Base-by-base conservation (phyloP, 1,139 yeast genomes). In the Candida gigantensis region DNA sequence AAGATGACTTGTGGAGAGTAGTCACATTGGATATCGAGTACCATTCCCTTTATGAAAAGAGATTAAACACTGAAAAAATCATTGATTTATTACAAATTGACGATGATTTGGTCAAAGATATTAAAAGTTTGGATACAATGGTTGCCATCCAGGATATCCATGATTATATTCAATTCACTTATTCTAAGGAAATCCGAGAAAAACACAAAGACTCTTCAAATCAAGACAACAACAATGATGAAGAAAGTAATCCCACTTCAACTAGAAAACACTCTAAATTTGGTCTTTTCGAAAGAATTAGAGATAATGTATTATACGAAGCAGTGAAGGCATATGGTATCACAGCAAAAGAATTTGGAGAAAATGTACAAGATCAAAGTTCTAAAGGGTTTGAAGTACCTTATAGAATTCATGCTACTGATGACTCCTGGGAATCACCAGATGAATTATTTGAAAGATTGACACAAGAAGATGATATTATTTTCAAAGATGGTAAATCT, bases 1-100 rank as follows among this genome's bases (percentile, higher is more conserved):
- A 88, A 62, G 92, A 87, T 58, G 97, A 90, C 57, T 68, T 92
- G 44, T 94, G 98, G 98, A 78, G 92, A 55, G 82, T 90, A 45
- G 84, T 88, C 8, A 83, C 79, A 47, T 73, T 89, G 36, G 97
- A 92, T 57, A 75, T 89, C 47, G 97, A 88, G 51, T 92, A 81
- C 60, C 97, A 90, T 55, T 84, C 96, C 7, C 67, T 90, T 32
- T 72, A 85, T 42, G 89, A 85, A 49, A 90, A 89, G 65, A 77
- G 84, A 56, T 69, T 74, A 38, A 75, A 82, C 29, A 78, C 84
- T 21, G 74, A 74, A 46, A 75, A 73, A 37, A 65, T 87, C 39
- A 79, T 79, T 42, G 69, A 74, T 15, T 65, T 77, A 12, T 63
- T 89, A 43, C 68, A 68, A 16, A 57, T 76, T 14, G 73, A 72